Percentiles rank a stretch among this genome's conserved stretches.
Conservation (phyloP, 108 stramenopile genomes). For the Conticribra weissflogii region DNA sequence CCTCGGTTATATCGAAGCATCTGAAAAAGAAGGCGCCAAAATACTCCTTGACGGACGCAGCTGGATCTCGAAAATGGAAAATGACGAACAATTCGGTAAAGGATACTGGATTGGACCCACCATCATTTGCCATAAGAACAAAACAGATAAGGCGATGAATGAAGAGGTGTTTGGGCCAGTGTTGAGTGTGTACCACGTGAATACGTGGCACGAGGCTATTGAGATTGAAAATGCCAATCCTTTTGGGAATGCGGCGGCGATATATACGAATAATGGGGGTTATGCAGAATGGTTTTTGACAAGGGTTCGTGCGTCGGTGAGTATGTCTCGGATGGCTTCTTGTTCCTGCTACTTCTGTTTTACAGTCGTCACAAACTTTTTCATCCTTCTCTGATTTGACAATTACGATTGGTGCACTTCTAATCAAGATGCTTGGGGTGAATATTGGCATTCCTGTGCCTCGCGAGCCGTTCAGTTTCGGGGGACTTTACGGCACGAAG, state of each 20-base stretch:
- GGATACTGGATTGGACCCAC: slow-evolving; percentile 94
- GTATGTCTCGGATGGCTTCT: too few relatives aligned
- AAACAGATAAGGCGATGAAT: slow-evolving; percentile 71
- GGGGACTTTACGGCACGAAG: slow-evolving; percentile 72
- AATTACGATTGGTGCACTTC: neutral
- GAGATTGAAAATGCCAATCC: slow-evolving; percentile 94
- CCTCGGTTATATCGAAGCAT: slow-evolving; percentile 77
- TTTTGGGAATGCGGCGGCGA: slow-evolving; percentile 95
- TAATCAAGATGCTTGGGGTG: slow-evolving; percentile 76
- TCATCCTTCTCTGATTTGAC: neutral
- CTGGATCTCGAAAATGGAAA: slow-evolving; percentile 62
- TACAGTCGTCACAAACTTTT: neutral
- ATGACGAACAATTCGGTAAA: slow-evolving; percentile 13
- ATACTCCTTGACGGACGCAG: slow-evolving; percentile 91
- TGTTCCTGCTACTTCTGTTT: neutral
- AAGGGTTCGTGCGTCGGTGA: slow-evolving; percentile 76
- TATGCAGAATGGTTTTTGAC: slow-evolving; percentile 92
- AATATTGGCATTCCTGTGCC: slow-evolving; percentile 93
- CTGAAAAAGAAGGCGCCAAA: slow-evolving; percentile 78
- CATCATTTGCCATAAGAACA: slow-evolving; percentile 74
- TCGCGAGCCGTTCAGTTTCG: slow-evolving; percentile 88
- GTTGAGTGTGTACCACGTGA: slow-evolving; percentile 76
- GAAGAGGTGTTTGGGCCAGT: slow-evolving; percentile 97
- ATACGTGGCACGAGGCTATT: slow-evolving; percentile 91
- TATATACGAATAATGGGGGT: slow-evolving; percentile 93